Evolutionary conservation across 768 basidiomycete genomes (phyloP).

Genomic region (Amanita subjunquillea): DNA sequence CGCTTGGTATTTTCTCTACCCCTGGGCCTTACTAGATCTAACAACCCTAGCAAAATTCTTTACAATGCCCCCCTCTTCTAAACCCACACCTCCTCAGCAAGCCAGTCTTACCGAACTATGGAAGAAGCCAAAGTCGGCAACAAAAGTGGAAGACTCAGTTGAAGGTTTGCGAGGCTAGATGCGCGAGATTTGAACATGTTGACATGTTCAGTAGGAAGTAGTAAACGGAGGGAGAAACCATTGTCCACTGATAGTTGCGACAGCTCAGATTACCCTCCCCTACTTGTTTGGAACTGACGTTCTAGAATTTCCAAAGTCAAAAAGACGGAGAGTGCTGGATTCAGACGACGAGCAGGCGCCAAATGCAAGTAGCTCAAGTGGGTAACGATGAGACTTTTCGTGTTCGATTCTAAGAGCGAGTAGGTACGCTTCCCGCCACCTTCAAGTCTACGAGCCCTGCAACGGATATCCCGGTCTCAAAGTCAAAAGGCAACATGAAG

Average conservation of each 20-base stretch:
- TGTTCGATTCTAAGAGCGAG: background rate
- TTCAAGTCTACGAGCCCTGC: background rate
- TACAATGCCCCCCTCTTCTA: slow-evolving; percentile 58
- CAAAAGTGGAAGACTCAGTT: slow-evolving; percentile 15
- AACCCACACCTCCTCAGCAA: slow-evolving; percentile 64
- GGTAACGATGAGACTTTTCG: background rate
- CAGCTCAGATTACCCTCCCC: background rate
- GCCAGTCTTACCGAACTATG: slow-evolving; percentile 72
- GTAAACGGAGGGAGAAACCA: slow-evolving; percentile 27
- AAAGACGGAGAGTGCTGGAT: slow-evolving; percentile 42
- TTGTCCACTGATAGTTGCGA: slow-evolving; percentile 8
- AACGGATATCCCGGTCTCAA: background rate
- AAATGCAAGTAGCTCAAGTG: slow-evolving; percentile 3
- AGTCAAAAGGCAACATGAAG: slow-evolving; percentile 13
- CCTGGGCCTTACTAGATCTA: background rate
- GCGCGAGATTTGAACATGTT: background rate
- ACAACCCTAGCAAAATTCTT: slow-evolving; percentile 57
- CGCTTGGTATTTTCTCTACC: slow-evolving; percentile 38
- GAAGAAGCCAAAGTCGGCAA: slow-evolving; percentile 22
- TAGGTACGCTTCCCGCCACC: background rate
- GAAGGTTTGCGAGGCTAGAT: background rate
- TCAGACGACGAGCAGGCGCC: slow-evolving; percentile 42
- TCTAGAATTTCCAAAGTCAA: slow-evolving; percentile 26
- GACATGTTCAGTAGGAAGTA: slow-evolving; percentile 21
- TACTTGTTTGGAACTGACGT: background rate